Base-by-base conservation (phyloP, 352 stramenopile genomes). In the Aphanomyces euteiches region DNA sequence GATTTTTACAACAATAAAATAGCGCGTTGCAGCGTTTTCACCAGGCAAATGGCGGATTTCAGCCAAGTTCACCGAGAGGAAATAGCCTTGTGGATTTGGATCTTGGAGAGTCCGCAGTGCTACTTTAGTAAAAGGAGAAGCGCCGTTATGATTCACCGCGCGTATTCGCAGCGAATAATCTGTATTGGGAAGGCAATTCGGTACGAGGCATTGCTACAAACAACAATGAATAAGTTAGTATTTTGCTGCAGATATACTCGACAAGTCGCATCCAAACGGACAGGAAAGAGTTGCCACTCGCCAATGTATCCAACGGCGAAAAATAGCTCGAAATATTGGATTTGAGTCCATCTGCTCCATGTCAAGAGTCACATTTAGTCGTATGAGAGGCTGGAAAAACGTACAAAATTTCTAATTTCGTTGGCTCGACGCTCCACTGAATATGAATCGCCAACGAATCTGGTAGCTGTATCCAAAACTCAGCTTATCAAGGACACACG, bases 131-230 rank as follows among this genome's bases (percentile, higher is more conserved):
- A 47, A 60, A 5, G 63, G 3, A 3, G 63, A 69, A 4, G 47
- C 13, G 3, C 63, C 63, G 43, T 69, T 69, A 7, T 10, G 43
- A 43, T 69, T 69, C 43, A 50, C 54, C 2, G 43, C 63, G 3
- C 63, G 63, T 2, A 69, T n/a, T 19, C 63, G 63, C 17, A 69
- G 41, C 7, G 37, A 56, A 37, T 60, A 69, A 13, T 69, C 63
- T 6, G 63, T 69, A 19, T 69, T 57, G 7, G 63, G 63, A 15
- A 19, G 17, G 7, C 17, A n/a, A 6, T 48, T 13, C 6, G 63
- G 63, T 28, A 69, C 34, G 4, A 69, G 34, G 21, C 47, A 58
- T 5, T 19, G 54, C 63, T 69, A 69, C 28, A 28, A 28, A 28
- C 28, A 28, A 28, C 28, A 28, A 28, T 28, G 28, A 28, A 0